Evolutionary conservation across 371 early-diverging fungal genomes (phyloP).

Genomic region (Mortierella sp.): DNA sequence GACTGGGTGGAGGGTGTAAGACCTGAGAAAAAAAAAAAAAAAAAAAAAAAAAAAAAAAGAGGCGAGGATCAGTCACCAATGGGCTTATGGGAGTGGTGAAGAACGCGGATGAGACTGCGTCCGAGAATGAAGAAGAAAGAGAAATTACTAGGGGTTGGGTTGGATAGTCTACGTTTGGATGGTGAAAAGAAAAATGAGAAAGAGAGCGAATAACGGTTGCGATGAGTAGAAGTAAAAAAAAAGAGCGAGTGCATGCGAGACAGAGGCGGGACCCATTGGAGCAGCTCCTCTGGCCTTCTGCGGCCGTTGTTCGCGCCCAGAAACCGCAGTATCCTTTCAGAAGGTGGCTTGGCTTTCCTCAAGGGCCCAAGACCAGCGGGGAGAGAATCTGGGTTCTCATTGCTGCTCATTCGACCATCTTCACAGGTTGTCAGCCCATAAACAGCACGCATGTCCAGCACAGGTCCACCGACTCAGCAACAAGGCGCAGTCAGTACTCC

Average conservation of each 20-base stretch:
- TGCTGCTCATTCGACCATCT: too few relatives aligned
- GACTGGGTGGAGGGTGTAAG: background rate
- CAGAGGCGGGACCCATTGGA: background rate
- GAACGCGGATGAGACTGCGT: too few relatives aligned
- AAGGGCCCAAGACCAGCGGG: too few relatives aligned
- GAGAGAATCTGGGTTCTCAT: too few relatives aligned
- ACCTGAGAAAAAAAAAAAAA: background rate
- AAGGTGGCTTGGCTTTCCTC: too few relatives aligned
- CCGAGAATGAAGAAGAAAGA: background rate
- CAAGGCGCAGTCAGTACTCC: too few relatives aligned
- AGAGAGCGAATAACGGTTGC: background rate
- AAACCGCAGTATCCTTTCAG: too few relatives aligned
- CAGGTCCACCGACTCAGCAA: too few relatives aligned
- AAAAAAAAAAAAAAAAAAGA: background rate
- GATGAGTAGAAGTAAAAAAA: background rate
- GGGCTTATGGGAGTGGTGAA: too few relatives aligned
- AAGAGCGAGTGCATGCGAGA: background rate
- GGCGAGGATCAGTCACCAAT: too few relatives aligned
- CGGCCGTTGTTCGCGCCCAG: too few relatives aligned
- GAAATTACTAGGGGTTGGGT: background rate
- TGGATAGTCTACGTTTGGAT: background rate
- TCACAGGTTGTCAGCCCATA: background rate
- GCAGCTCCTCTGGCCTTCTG: too few relatives aligned
- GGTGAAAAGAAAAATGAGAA: conserved; percentile 1
- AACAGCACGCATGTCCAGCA: background rate